Percentiles rank a stretch among this genome's conserved stretches.
Conservation (phyloP, 805 yeast species). For the Limtongia smithiae region DNA sequence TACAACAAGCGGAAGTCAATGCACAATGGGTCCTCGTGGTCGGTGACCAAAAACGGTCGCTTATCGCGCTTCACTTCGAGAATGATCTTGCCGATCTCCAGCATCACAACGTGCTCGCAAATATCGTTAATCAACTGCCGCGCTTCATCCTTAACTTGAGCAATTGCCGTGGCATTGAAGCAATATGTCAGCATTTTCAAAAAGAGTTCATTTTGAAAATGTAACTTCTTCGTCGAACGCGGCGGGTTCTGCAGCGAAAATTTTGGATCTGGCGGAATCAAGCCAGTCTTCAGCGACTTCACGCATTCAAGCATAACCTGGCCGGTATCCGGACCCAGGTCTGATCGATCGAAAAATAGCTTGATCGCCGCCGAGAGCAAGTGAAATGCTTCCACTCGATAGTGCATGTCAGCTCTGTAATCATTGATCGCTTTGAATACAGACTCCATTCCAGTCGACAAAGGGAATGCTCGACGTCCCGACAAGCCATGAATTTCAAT, state of each 20-base stretch:
- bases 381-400: slow-evolving; percentile 72
- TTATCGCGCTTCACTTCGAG: slow-evolving; percentile 54
- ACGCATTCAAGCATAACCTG: slow-evolving; percentile 20
- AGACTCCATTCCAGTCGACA: slow-evolving; percentile 77
- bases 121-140: slow-evolving; percentile 56
- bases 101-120: slow-evolving; percentile 72
- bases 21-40: slow-evolving; percentile 71
- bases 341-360: slow-evolving; percentile 55
- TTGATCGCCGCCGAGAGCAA: slow-evolving; percentile 64
- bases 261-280: slow-evolving; percentile 27
- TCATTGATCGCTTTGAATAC: slow-evolving; percentile 76
- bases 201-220: slow-evolving; percentile 56
- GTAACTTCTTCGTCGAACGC: slow-evolving; percentile 30
- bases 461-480: slow-evolving; percentile 61
- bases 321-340: slow-evolving; percentile 16
- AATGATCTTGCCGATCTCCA: slow-evolving; percentile 72
- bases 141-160: slow-evolving; percentile 70
- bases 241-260: slow-evolving; percentile 18
- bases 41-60: slow-evolving; percentile 68
- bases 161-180: slow-evolving; percentile 72
- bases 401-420: slow-evolving; percentile 52
- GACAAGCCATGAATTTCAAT: slow-evolving; percentile 68
- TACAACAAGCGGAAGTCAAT: slow-evolving; percentile 68
- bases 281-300: slow-evolving; percentile 19
- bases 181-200: slow-evolving; percentile 47